These are phyloP conservation scores for Amaranthus hypochondriacus DNA, from an alignment of 148 eudicot genomes.

Conservation along the genomic window DNA sequence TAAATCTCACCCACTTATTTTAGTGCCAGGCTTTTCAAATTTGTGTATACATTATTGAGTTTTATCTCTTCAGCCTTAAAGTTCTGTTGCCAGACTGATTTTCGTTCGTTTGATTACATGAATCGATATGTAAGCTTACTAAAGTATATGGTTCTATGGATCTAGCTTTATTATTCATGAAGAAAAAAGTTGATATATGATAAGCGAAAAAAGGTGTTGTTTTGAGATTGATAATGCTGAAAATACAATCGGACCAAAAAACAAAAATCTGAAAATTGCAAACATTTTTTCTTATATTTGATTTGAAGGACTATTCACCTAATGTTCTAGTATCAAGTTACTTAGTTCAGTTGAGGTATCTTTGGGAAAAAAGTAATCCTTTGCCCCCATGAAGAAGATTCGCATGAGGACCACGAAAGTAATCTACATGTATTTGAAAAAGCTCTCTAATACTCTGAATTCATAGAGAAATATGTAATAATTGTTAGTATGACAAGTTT, in stretches of 20 bases:
- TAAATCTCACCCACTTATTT: not conserved
- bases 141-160: no score
- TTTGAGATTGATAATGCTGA: not conserved
- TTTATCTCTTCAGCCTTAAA: not conserved
- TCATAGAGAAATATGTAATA: not conserved
- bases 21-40: slow-evolving; percentile 4
- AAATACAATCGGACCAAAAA: not conserved
- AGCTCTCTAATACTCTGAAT: not conserved
- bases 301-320: not conserved
- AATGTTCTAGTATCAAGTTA: not conserved
- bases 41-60: slow-evolving; percentile 9
- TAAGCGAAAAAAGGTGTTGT: not conserved
- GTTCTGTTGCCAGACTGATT: not conserved
- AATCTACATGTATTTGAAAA: slow-evolving; percentile 19
- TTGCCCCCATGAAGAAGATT: no score
- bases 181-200: no score
- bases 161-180: no score
- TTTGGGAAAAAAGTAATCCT: not conserved
- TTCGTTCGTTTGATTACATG: not conserved
- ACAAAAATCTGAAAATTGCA: not conserved
- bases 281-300: not conserved
- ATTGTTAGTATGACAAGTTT: slow-evolving; percentile 9
- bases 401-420: slow-evolving; percentile 7
- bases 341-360: slow-evolving; percentile 2
- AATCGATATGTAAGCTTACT: not conserved